These are phyloP conservation scores for Bruguiera hainesii DNA, from an alignment of 441 rosid species.

Conservation along the genomic window DNA sequence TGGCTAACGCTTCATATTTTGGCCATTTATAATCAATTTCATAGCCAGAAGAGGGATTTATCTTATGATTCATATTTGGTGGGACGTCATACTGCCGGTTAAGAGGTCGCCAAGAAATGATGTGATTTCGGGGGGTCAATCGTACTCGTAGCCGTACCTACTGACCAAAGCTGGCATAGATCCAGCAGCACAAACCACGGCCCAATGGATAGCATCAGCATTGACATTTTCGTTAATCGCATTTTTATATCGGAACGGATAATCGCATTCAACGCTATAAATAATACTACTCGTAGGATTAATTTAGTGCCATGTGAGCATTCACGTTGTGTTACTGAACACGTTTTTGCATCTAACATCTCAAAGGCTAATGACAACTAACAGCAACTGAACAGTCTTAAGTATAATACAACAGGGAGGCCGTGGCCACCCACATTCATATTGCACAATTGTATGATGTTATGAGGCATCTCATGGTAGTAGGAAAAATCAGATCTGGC, in stretches of 20 bases:
- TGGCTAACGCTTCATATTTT: too few relatives aligned
- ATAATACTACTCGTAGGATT: not conserved
- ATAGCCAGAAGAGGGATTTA: too few relatives aligned
- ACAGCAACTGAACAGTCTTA: too few relatives aligned
- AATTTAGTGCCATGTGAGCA: not conserved
- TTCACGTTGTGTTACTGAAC: not conserved
- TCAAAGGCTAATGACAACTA: too few relatives aligned
- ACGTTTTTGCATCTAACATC: not conserved
- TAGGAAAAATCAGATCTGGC: slow-evolving; percentile 37
- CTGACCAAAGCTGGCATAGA: slow-evolving; percentile 26
- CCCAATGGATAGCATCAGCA: slow-evolving; percentile 17
- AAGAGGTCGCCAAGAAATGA: slow-evolving; percentile 11
- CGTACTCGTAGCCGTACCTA: slow-evolving; percentile 9
- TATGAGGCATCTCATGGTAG: slow-evolving; percentile 15
- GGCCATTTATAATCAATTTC: too few relatives aligned
- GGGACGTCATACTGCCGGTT: slow-evolving; percentile 17
- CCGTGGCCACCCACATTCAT: too few relatives aligned
- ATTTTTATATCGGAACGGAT: not conserved
- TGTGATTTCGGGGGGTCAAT: not conserved
- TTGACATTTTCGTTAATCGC: not conserved
- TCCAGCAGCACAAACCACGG: slow-evolving; percentile 17
- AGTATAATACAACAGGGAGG: too few relatives aligned
- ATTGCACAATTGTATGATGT: not conserved
- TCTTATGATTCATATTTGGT: slow-evolving; percentile 9
- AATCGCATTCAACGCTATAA: not conserved